These are phyloP conservation scores for Wallemia ichthyophaga DNA, from an alignment of 1,284 basidiomycete species.

Conservation along the genomic window DNA sequence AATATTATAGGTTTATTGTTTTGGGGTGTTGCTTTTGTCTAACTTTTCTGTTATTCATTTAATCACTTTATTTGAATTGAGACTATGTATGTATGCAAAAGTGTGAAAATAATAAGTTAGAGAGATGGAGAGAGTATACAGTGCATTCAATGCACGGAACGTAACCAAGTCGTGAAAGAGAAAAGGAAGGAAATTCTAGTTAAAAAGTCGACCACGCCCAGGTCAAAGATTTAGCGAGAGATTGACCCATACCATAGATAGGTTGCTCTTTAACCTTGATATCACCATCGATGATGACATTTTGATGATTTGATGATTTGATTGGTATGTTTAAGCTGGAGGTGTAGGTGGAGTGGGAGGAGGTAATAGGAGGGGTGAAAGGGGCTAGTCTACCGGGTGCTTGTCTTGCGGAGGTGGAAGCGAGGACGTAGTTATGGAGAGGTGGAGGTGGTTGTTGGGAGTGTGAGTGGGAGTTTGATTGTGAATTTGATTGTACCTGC, in stretches of 20 bases:
- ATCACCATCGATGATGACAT: background rate
- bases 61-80: background rate
- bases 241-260: background rate
- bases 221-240: background rate
- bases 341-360: background rate
- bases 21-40: background rate
- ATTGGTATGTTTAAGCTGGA: background rate
- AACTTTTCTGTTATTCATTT: no score
- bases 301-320: background rate
- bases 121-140: background rate
- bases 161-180: background rate
- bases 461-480: background rate
- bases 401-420: background rate
- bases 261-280: background rate
- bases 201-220: background rate
- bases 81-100: background rate
- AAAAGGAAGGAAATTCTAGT: background rate
- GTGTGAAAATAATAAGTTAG: background rate
- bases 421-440: background rate
- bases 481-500: background rate
- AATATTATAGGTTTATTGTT: background rate
- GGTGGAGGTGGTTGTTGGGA: no score
- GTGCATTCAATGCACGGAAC: no score
- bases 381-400: background rate
- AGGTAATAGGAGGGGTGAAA: background rate